These are phyloP conservation scores for Hypoxylon fragiforme DNA, from an alignment of 495 filamentous ascomycete species.

Conservation along the genomic window DNA sequence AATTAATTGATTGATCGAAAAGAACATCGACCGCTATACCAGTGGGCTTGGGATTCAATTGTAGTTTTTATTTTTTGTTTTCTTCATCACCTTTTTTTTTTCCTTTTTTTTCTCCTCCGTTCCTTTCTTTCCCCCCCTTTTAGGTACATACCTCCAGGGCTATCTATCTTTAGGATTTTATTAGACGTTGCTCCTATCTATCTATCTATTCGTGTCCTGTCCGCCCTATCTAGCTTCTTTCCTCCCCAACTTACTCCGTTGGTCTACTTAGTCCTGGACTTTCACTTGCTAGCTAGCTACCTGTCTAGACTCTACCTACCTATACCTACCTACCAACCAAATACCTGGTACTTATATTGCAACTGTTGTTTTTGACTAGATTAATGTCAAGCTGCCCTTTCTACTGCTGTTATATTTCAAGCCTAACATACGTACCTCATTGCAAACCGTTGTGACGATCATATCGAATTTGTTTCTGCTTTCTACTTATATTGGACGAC, in stretches of 20 bases:
- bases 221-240: too few species aligned
- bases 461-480: background rate
- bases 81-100: background rate
- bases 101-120: background rate
- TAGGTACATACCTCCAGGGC: too few species aligned
- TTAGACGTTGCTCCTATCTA: too few species aligned
- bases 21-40: slow-evolving; percentile 12
- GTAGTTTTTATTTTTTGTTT: slow-evolving; percentile 1
- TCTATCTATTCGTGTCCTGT: too few species aligned
- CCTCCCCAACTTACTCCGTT: background rate
- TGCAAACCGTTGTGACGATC: background rate
- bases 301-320: background rate
- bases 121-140: too few species aligned
- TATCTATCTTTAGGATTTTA: too few species aligned
- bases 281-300: too few species aligned
- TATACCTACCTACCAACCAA: background rate
- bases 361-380: slow-evolving; percentile 6
- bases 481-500: slow-evolving; percentile 9
- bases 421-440: background rate
- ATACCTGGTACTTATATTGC: background rate
- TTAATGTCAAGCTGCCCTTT: slow-evolving; percentile 1
- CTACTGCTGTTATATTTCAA: background rate
- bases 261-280: too few species aligned
- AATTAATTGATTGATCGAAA: slow-evolving; percentile 33
- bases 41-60: slow-evolving; percentile 8